A percentile compares a stretch with the other conserved stretches of the same genome.
These are phyloP conservation scores for Leccinellum luteum DNA, from an alignment of 768 basidiomycete genomes.

Conservation along the genomic window DNA sequence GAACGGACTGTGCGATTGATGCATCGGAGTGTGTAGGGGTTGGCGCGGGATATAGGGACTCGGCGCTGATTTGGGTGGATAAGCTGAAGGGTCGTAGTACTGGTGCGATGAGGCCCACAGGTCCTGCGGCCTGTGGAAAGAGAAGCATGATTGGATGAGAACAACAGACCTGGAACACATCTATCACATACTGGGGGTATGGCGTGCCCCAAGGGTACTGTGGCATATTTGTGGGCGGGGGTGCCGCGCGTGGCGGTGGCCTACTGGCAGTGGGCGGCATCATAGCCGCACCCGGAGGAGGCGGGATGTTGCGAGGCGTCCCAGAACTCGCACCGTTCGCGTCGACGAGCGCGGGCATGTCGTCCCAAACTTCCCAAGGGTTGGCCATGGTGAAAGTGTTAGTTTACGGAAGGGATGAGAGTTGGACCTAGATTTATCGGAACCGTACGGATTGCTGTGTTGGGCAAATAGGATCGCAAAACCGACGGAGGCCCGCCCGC, in stretches of 20 bases:
- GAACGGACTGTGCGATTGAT: slow-evolving; percentile 8
- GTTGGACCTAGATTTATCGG: slow-evolving; percentile 13
- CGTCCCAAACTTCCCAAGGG: slow-evolving; percentile 16
- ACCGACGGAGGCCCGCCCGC: slow-evolving; percentile 1
- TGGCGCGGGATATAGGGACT: slow-evolving; percentile 33
- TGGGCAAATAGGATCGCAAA: slow-evolving; percentile 7
- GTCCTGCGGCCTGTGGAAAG: slow-evolving; percentile 18
- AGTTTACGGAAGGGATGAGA: background rate
- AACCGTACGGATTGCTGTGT: slow-evolving; percentile 18
- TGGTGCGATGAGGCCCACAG: slow-evolving; percentile 7
- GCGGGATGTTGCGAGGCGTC: slow-evolving; percentile 19
- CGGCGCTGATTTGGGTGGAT: slow-evolving; percentile 21
- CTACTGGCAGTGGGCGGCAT: slow-evolving; percentile 2
- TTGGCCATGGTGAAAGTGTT: slow-evolving; percentile 14
- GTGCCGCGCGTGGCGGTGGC: slow-evolving; percentile 13
- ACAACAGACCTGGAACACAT: background rate
- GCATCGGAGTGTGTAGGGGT: slow-evolving; percentile 7
- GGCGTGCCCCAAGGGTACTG: slow-evolving; percentile 17
- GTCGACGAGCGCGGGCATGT: slow-evolving; percentile 29
- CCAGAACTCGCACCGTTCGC: slow-evolving; percentile 4
- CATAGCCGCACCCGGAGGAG: slow-evolving; percentile 20
- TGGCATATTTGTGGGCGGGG: background rate
- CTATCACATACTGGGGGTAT: slow-evolving; percentile 12
- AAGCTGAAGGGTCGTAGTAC: background rate
- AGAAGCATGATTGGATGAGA: background rate